Evolutionary conservation across 2,329 filamentous ascomycete species (phyloP), one percentile per base, ranked within the genome.

Genomic region (Fusarium subtropicale): DNA sequence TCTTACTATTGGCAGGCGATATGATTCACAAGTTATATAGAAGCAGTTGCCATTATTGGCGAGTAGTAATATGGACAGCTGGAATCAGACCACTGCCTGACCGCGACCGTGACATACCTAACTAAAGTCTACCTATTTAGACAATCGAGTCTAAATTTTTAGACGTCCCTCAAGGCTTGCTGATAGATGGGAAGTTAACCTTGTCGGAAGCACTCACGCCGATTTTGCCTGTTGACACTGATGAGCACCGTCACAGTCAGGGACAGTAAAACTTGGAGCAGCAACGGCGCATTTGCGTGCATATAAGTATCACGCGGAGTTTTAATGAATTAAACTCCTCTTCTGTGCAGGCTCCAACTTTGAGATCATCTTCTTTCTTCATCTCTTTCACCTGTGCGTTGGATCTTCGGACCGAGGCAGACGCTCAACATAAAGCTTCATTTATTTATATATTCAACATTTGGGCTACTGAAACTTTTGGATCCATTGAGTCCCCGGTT

Each of bases 391-490:
- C 47, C 22, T 13, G 18, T 9, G 24, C 15, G 24, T 52, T 52
- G 26, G 34, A 22, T 28, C 33, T 39, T 28, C 20, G 48, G 28
- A 65, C 15, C 58, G 45, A 60, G 44, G 28, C 28, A 20, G 30
- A 33, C 16, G 28, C 44, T 44, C 16, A 15, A 58, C 48, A 33
- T 64, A 51, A 42, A 59, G 48, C 50, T 26, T 55, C 18, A 67
- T 26, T 48, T 44, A 31, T 65, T 54, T 44, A 34, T 31, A 48
- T 56, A 10, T 55, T 59, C 13, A n/a, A 45, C 41, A 42, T 45
- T 57, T 65, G 59, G 55, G 65, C 52, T 64, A 50, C 18, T 34
- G 26, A 11, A 48, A 34, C 24, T 28, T 34, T 59, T 52, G 46
- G 41, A 48, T 52, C 30, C 26, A 22, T 38, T 64, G 24, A 56